A percentile compares a stretch with the other conserved stretches of the same genome.
phyloP scores from a whole-genome alignment of 1,284 basidiomycete species.

The Ustilago curta region DNA sequence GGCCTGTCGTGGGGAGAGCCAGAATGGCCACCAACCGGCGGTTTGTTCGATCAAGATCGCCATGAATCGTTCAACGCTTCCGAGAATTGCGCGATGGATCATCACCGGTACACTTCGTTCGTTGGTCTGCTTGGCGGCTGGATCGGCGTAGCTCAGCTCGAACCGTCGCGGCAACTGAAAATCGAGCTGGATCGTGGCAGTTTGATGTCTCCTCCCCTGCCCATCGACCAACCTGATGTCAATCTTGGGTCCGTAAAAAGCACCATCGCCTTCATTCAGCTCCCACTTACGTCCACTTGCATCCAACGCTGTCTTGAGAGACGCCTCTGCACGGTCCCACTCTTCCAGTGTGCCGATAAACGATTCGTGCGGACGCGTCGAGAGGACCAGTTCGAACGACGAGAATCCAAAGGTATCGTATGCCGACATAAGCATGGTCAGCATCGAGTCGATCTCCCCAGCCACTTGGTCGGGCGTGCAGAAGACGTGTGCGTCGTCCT shows the following conservation, averaged over 20 bases:
- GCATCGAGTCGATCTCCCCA: slow-evolving; percentile 62
- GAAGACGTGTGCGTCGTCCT: slow-evolving; percentile 69
- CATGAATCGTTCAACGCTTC: slow-evolving; percentile 67
- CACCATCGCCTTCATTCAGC: slow-evolving; percentile 65
- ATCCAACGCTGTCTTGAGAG: slow-evolving; percentile 55
- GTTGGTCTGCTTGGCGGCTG: slow-evolving; percentile 9
- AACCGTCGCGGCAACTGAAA: slow-evolving; percentile 67
- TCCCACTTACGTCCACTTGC: slow-evolving; percentile 50
- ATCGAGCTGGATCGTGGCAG: slow-evolving; percentile 68
- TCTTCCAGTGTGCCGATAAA: slow-evolving; percentile 57
- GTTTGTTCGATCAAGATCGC: slow-evolving; percentile 67
- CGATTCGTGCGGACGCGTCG: slow-evolving; percentile 57
- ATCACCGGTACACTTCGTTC: slow-evolving; percentile 54
- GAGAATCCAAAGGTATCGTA: slow-evolving; percentile 66
- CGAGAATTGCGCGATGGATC: slow-evolving; percentile 69
- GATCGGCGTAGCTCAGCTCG: slow-evolving; percentile 56
- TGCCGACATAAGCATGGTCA: slow-evolving; percentile 64
- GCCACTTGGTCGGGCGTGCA: slow-evolving; percentile 61
- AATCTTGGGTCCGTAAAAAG: slow-evolving; percentile 69
- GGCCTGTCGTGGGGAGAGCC: slow-evolving; percentile 65
- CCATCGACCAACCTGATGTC: slow-evolving; percentile 67
- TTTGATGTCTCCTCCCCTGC: slow-evolving; percentile 62
- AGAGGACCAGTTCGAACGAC: slow-evolving; percentile 65
- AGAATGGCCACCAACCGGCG: slow-evolving; percentile 66
- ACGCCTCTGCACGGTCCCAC: slow-evolving; percentile 63